These are phyloP conservation scores for Aspergillus kassunensis DNA, from an alignment of 495 filamentous ascomycete genomes.

Conservation along the genomic window DNA sequence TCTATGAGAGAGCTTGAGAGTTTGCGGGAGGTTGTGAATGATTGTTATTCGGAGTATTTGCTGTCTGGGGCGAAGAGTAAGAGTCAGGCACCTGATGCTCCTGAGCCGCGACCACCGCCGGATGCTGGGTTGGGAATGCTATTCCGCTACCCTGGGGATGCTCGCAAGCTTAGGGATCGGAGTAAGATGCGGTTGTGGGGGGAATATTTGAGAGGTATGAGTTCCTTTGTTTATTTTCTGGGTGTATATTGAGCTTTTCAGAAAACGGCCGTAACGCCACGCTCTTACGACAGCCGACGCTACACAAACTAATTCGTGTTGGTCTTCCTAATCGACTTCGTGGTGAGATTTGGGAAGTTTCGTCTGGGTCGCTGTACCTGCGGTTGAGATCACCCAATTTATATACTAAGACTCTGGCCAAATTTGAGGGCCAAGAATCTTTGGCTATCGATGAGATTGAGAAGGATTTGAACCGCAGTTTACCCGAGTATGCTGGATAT, in stretches of 20 bases:
- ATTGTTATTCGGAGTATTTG: conserved; percentile 93
- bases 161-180: conserved; percentile 87
- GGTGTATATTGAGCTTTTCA: conserved; percentile 23
- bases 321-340: conserved; percentile 89
- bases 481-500: conserved; percentile 96
- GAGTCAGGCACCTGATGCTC: conserved; percentile 27
- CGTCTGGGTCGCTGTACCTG: conserved; percentile 84
- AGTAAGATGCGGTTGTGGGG: conserved; percentile 98
- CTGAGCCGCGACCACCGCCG: conserved; percentile 62
- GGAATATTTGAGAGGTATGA: conserved; percentile 77
- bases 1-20: conserved; percentile 82
- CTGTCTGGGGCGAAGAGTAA: conserved; percentile 50
- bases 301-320: conserved; percentile 94
- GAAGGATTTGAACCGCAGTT: conserved; percentile 91
- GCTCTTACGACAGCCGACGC: conserved; percentile 89
- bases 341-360: conserved; percentile 94
- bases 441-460: conserved; percentile 98
- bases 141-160: conserved; percentile 93
- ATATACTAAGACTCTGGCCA: conserved; percentile 76
- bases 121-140: conserved; percentile 90
- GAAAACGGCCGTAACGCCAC: conserved; percentile 95
- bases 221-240: background rate
- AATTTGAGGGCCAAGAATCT: conserved; percentile 77
- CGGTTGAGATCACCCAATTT: conserved; percentile 79
- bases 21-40: conserved; percentile 67